Base-by-base conservation (phyloP, 148 eudicot species). In the Rhododendron kiyosumense region DNA sequence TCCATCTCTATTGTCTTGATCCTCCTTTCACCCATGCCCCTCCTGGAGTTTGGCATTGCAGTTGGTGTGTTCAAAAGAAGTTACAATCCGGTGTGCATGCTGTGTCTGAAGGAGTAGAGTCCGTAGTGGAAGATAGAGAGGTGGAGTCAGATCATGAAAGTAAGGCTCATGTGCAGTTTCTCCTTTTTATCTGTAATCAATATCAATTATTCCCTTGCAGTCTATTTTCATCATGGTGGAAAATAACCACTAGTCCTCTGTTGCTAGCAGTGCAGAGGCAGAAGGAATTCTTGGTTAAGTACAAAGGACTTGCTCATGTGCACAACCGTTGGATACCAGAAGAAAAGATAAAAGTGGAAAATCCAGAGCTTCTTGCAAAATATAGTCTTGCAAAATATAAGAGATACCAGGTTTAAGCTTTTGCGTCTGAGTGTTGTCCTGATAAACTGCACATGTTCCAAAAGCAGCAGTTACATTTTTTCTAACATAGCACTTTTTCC, bases 31-130 rank as follows among this genome's bases (percentile, higher is more conserved):
- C 24, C 11, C 82, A 28, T 81, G 63, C 38, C 22, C 89, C 87
- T 79, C 89, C 87, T 32, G 89, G 89, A 71, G 65, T 81, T 80
- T 89, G 91, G 91, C 84, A 87, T 74, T 89, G 91, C 73, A 49
- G 57, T 71, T 87, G 86, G 89, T 89, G 91, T 85, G 86, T 76
- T 14, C 69, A 83, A 45, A 85, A 83, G 61, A 89, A 87, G 85
- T 85, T 87, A 49, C 20, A 85, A 36, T 52, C 17, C 32, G 85
- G 88, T 41, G 51, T 85, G 65, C 38, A 89, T 85, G 74, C 82
- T 78, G 91, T 89, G 74, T 85, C 91, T 80, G 54, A 81, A 41
- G 88, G 90, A 74, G 57, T 86, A 86, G 86, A 83, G 57, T 86
- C 86, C 71, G 49, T 88, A 52, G 61, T 83, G 84, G 86, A 86